These are phyloP conservation scores for Boletus fagicola DNA, from an alignment of 768 basidiomycete genomes.

Conservation along the genomic window DNA sequence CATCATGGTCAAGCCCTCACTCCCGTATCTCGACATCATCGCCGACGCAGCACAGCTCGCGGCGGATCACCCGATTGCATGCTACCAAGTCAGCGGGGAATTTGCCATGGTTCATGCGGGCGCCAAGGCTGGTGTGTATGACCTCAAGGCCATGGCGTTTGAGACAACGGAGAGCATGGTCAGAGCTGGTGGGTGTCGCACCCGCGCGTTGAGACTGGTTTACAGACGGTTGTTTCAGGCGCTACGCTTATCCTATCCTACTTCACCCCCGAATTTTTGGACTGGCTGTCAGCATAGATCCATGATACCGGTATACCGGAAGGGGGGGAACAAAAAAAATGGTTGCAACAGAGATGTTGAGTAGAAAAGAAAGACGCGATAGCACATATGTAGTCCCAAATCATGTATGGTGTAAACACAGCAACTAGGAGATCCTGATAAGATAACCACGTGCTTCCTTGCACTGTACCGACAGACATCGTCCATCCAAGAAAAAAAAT, in stretches of 20 bases:
- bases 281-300: conserved; percentile 58
- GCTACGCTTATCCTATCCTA: conserved; percentile 90
- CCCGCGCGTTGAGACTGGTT: neutral
- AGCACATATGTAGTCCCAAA: neutral
- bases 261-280: conserved; percentile 95
- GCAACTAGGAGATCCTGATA: neutral
- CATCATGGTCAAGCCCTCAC: conserved; percentile 96
- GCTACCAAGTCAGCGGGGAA: conserved; percentile 97
- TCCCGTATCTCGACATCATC: conserved; percentile 97
- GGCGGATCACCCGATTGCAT: conserved; percentile 88
- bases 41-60: conserved; percentile 81
- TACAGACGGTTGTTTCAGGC: conserved; percentile 46
- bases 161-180: conserved; percentile 91
- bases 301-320: neutral
- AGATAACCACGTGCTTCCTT: conserved; percentile 7
- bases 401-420: conserved; percentile 1
- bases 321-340: neutral
- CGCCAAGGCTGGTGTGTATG: conserved; percentile 91
- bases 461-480: no score
- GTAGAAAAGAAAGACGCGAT: neutral
- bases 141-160: conserved; percentile 88
- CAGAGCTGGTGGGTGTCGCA: conserved; percentile 67
- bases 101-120: conserved; percentile 97
- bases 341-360: neutral
- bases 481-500: neutral